Conservation (phyloP, 164 flowering plant species). For the Aristolochia fimbriata region DNA sequence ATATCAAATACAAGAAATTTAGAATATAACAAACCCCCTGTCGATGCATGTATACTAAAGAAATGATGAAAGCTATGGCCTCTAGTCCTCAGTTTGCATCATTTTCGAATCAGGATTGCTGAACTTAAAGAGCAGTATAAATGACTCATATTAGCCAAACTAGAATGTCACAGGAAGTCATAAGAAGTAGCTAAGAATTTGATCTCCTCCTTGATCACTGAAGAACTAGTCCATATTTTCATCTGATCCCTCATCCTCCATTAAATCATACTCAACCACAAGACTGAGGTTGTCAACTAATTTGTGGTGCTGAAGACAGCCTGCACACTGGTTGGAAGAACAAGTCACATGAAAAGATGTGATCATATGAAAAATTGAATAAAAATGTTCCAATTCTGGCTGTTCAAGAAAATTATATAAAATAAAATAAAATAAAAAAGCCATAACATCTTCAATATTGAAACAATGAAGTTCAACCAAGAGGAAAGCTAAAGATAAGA, state of each 20-base stretch:
- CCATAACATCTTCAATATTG: not conserved
- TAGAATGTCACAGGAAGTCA: not conserved
- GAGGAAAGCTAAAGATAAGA: not conserved
- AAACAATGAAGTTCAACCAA: not conserved
- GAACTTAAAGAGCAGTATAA: not conserved
- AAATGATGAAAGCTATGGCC: no score
- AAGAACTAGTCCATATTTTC: constrained; percentile 6
- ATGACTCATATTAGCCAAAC: not conserved
- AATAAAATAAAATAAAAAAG: not conserved
- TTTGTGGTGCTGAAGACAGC: constrained; percentile 81
- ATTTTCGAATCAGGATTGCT: not conserved
- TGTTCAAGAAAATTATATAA: no score
- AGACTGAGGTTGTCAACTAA: constrained; percentile 89
- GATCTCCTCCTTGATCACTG: not conserved
- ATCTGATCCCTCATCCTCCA: constrained; percentile 28
- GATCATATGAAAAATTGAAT: not conserved
- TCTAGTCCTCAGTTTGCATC: not conserved
- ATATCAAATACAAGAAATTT: no score
- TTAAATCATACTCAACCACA: constrained; percentile 78
- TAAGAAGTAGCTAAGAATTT: not conserved
- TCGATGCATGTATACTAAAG: no score
- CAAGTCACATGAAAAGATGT: not conserved
- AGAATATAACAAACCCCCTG: no score
- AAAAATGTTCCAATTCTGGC: not conserved
- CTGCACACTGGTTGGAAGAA: constrained; percentile 57